These are phyloP conservation scores for Lentinula detonsa DNA, from an alignment of 768 basidiomycete species.

Conservation along the genomic window DNA sequence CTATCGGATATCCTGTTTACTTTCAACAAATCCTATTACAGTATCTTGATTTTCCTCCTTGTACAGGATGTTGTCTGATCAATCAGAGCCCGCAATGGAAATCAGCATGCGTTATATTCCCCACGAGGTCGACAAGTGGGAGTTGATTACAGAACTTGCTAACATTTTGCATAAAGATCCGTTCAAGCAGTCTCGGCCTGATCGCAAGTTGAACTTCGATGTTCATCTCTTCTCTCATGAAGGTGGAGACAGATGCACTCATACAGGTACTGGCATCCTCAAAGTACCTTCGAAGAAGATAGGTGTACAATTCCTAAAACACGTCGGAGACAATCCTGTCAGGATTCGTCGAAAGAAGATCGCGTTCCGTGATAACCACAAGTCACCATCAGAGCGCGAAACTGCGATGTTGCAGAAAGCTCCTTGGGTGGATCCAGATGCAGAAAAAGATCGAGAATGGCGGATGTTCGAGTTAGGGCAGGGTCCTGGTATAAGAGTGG, in stretches of 20 bases:
- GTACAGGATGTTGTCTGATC: background rate
- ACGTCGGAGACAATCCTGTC: slow-evolving; percentile 33
- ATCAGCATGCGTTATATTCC: slow-evolving; percentile 31
- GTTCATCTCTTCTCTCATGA: slow-evolving; percentile 46
- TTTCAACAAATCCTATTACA: background rate
- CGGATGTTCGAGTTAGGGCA: slow-evolving; percentile 36
- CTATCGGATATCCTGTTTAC: background rate
- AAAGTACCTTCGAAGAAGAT: slow-evolving; percentile 30
- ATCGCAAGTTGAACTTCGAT: slow-evolving; percentile 50
- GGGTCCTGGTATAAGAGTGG: slow-evolving; percentile 42
- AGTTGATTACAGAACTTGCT: slow-evolving; percentile 52
- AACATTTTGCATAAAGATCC: slow-evolving; percentile 50
- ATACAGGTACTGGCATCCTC: slow-evolving; percentile 47
- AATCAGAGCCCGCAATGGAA: slow-evolving; percentile 23
- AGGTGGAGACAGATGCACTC: slow-evolving; percentile 33
- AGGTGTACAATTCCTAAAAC: slow-evolving; percentile 41
- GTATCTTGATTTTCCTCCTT: too few species aligned
- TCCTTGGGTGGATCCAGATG: slow-evolving; percentile 47
- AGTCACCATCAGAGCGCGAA: slow-evolving; percentile 10
- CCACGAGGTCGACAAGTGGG: slow-evolving; percentile 40
- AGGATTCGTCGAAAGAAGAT: slow-evolving; percentile 35
- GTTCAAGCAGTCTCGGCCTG: slow-evolving; percentile 30
- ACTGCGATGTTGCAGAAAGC: slow-evolving; percentile 43
- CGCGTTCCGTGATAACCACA: slow-evolving; percentile 21
- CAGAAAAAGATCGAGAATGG: slow-evolving; percentile 40